Base-by-base conservation (phyloP, 352 stramenopile species). In the Globisporangium nagaii region DNA sequence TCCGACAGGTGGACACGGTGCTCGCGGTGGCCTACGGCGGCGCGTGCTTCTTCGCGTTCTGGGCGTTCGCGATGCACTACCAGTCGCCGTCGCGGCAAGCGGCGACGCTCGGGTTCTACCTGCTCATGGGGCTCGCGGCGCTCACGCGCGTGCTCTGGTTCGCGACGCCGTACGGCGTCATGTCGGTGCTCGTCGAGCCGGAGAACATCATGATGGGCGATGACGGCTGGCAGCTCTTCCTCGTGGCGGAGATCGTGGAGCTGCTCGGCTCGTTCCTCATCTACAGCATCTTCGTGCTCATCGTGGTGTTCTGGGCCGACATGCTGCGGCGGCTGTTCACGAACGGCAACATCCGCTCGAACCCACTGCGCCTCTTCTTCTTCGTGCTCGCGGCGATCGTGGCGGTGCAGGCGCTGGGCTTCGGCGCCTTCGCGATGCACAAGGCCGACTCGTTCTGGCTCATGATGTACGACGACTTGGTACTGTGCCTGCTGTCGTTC, bases 201-300 rank as follows among this genome's bases (percentile, higher is more conserved):
- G 57, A 68, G 4, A 62, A 68, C 8, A 62, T 93, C 39, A 56
- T 72, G 42, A 84, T 87, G 65, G 79, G 78, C 28, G 78, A 93
- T 27, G 66, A 79, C 43, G 79, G 76, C 31, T 90, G 68, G 72
- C 50, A 57, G 15, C 50, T 83, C 49, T 87, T 90, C 36, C 84
- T 97, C 19, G 30, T 89, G 15, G 85, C 80, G 2, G 93, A 98
- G 58, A 58, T 90, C 31, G 73, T 97, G 9, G 71, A 98, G 46
- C 86, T 92, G 30, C 52, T 95, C 7, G 96, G 96, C 39, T 97
- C 88, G 19, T 80, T 98, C 44, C 75, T 95, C n/a, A 75, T 98
- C 27, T 98, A 98, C 73, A 94, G 85, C 52, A 96, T 98, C 63
- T 98, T 98, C 60, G 96, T 98, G 58, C 82, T 98, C 17, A 98